Conservation (phyloP, 768 basidiomycete genomes). For the Kwoniella mangroviensis region DNA sequence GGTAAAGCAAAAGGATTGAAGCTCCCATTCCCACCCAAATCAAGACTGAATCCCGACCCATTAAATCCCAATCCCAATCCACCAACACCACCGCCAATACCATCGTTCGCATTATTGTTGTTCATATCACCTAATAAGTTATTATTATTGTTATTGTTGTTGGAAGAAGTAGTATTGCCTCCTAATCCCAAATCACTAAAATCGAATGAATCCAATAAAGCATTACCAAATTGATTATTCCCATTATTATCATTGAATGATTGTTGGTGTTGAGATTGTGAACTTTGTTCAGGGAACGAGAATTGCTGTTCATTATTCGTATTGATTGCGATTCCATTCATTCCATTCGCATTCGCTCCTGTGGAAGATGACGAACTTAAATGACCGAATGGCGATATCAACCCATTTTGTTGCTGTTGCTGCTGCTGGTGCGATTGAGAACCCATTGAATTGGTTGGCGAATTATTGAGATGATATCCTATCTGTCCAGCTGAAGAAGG, state of each 20-base stretch:
- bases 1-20: constrained; percentile 58
- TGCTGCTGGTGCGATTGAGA: constrained; percentile 9
- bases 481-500: constrained; percentile 9
- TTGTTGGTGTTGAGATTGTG: not conserved
- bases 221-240: constrained; percentile 33
- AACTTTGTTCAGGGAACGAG: not conserved
- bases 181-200: constrained; percentile 29
- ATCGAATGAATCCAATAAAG: constrained; percentile 40
- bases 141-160: constrained; percentile 1
- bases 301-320: constrained; percentile 12
- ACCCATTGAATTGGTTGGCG: constrained; percentile 2
- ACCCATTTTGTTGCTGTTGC: constrained; percentile 9
- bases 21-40: constrained; percentile 1
- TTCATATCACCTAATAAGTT: not conserved
- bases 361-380: not conserved
- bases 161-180: not conserved
- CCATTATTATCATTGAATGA: constrained; percentile 3
- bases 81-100: constrained; percentile 7
- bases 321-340: not conserved
- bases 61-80: not conserved
- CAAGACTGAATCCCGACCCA: not conserved
- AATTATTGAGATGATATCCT: constrained; percentile 9
- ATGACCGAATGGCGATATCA: constrained; percentile 15
- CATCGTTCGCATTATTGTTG: not conserved
- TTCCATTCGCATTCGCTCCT: too few species aligned